These are phyloP conservation scores for Leccinum fuscescens DNA, from an alignment of 1,284 basidiomycete genomes.

Conservation along the genomic window DNA sequence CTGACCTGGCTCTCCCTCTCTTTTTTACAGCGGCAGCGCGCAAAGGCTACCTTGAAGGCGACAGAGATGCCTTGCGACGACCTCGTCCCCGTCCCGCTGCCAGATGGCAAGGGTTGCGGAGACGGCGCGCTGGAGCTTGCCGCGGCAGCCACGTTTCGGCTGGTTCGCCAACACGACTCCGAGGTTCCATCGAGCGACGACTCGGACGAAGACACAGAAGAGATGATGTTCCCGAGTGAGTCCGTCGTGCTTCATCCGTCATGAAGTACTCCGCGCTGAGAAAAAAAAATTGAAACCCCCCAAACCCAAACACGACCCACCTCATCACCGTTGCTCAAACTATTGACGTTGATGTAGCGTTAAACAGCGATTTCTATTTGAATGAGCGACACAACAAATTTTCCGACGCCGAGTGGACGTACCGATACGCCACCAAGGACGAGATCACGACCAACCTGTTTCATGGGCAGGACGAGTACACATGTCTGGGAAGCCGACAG, in stretches of 20 bases:
- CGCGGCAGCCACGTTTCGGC: not conserved
- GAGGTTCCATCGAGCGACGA: constrained; percentile 16
- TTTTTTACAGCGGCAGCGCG: constrained; percentile 4
- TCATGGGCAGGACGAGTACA: constrained; percentile 19
- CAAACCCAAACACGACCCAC: not conserved
- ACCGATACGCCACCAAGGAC: constrained; percentile 33
- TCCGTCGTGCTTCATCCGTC: constrained; percentile 1
- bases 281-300: not conserved
- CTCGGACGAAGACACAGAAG: constrained; percentile 16
- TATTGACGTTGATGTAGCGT: constrained; percentile 9
- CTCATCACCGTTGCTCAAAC: not conserved
- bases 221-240: constrained; percentile 31
- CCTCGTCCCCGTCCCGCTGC: not conserved
- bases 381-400: constrained; percentile 1
- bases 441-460: constrained; percentile 31
- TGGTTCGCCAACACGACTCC: constrained; percentile 1
- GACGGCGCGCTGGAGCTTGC: constrained; percentile 2
- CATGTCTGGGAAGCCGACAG: not conserved
- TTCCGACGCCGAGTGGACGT: constrained; percentile 22
- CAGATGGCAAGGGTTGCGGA: not conserved
- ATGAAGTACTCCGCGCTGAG: constrained; percentile 11
- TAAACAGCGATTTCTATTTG: constrained; percentile 27
- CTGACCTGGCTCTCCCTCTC: constrained; percentile 13
- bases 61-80: not conserved
- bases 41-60: constrained; percentile 4